Base-by-base conservation (phyloP, 148 eudicot genomes). In the Linanthus parryae region DNA sequence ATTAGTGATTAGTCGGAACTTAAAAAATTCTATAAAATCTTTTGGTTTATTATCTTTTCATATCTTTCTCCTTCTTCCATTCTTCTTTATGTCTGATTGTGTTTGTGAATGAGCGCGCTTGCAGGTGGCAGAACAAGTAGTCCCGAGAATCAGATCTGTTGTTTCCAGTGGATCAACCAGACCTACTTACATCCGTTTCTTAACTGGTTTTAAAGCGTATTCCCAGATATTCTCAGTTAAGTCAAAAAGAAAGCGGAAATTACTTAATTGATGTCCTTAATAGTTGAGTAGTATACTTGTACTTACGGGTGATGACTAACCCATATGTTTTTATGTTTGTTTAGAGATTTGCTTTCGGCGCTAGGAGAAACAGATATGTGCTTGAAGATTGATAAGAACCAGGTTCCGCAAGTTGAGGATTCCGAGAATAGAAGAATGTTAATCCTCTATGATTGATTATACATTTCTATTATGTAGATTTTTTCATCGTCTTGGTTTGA, bases 121-220 rank as follows among this genome's bases (percentile, higher is more conserved):
- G 51, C 80, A 90, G 97, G 97, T 83, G 44, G 95, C 95, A 25
- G 81, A 81, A 58, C 86, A 79, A 77, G 80, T 91, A 53, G 89
- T 91, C 39, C 95, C 98, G 37, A 86, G 70, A 59, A 58, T 91
- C n/a, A 78, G 98, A 71, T 64, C 77, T 1, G 71, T 91, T 25
- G 85, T 78, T 20, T 61, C 72, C 46, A 81, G 71, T 67, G 94
- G 98, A 66, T 81, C 98, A 50, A 67, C 86, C 56, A 91, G 63
- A 62, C 83, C 98, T 4, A 86, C 95, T 0, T 91, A 91, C 64
- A 54, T 86, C 9, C 89, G 98, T 35, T 91, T 83, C 64, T 83
- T 91, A 22, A 91, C 95, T 31, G 98, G 98, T 48, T 56, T 86
- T 63, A 91, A 91, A 76, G 98, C 98, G 49, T 91, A 91, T 64